Evolutionary conservation across 139 green algal genomes (phyloP), one percentile per base, ranked within the genome.

Genomic region (Chara braunii): DNA sequence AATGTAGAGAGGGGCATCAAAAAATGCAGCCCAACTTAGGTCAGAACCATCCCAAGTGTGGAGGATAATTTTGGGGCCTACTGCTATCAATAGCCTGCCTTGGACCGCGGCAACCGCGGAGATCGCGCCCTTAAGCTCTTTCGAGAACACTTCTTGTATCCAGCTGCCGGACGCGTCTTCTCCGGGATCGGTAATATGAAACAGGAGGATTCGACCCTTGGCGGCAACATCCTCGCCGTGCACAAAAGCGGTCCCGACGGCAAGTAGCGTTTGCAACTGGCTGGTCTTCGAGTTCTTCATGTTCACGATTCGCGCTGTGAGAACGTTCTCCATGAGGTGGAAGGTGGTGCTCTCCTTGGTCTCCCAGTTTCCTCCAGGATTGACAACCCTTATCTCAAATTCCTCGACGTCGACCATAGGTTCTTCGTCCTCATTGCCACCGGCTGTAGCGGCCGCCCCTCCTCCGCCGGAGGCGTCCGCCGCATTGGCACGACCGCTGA

Each of bases 141-240:
- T n/a, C 28, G 51, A 30, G 37, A 60, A 34, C 12, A 12, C 51
- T 64, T 61, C 31, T 58, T 34, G 12, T 37, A 33, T 34, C 50
- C 18, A 48, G 40, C 18, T 14, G 40, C 18, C 18, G 40, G 18
- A 18, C 18, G 18, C 40, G 40, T n/a, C 18, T 48, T 48, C 18
- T n/a, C 18, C 18, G 40, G 40, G 18, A 18, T 57, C 11, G 34
- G 63, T 33, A 3, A 91, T 51, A 37, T 62, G n/a, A 61, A 88
- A 91, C 50, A 95, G 73, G 51, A 91, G 64, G 26, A 95, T 64
- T 1, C 89, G 70, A 8, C 89, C 89, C 28, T 80, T 70, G 55
- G 78, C 84, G 6, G 89, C 85, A 68, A 86, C 88, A 77, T 95
- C 89, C 75, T 95, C 89, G 0, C 89, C 89, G 62, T 66, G 64